Conservation (phyloP, 2,329 filamentous ascomycete species). For the Colletotrichum phormii region DNA sequence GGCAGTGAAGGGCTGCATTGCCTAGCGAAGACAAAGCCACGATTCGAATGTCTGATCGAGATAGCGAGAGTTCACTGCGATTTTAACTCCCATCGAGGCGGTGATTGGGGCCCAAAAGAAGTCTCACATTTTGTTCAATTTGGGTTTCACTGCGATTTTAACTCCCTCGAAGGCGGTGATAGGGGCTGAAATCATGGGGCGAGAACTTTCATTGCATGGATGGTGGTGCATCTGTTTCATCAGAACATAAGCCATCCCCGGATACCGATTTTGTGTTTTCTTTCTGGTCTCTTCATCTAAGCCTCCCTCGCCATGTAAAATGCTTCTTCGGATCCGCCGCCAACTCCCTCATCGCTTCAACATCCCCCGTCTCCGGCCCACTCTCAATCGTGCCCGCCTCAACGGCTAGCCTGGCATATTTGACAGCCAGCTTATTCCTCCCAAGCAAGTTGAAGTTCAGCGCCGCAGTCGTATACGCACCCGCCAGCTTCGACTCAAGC, state of each 20-base stretch:
- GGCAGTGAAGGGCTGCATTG: not conserved
- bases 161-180: too few relatives aligned
- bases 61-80: too few relatives aligned
- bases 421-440: conserved; percentile 50
- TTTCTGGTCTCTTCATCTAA: not conserved
- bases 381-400: conserved; percentile 47
- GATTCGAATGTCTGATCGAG: too few relatives aligned
- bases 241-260: not conserved
- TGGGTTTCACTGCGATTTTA: too few relatives aligned
- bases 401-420: conserved; percentile 51
- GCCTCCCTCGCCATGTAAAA: conserved; percentile 36
- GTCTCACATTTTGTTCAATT: too few relatives aligned
- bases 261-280: too few relatives aligned
- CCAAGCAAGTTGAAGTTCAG: conserved; percentile 53
- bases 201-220: too few relatives aligned
- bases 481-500: conserved; percentile 47
- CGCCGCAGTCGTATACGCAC: conserved; percentile 52
- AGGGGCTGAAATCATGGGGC: too few relatives aligned
- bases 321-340: conserved; percentile 34
- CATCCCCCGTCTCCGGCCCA: conserved; percentile 23
- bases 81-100: too few relatives aligned
- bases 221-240: not conserved
- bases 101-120: too few relatives aligned
- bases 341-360: conserved; percentile 33
- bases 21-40: too few relatives aligned